phyloP scores from a whole-genome alignment of 495 filamentous ascomycete species.

The Penicillium maclennaniae region DNA sequence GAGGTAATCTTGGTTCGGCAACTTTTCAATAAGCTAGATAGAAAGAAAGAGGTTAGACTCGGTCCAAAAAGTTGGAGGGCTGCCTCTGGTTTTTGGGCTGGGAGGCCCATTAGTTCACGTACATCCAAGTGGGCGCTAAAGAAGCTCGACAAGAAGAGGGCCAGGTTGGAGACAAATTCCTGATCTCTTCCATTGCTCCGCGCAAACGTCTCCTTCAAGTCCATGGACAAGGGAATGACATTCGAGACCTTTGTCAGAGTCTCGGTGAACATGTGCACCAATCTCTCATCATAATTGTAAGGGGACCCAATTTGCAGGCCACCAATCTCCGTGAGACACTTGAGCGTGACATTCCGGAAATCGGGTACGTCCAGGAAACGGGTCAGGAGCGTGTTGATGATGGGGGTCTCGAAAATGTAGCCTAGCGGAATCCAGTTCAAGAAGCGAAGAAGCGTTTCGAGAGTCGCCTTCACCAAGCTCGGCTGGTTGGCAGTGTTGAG shows the following conservation, averaged over 20 bases:
- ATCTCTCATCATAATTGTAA: constrained; percentile 84
- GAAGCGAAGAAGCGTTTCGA: constrained; percentile 92
- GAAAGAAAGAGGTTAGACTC: background rate
- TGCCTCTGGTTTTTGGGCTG: too few species aligned
- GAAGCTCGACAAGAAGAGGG: constrained; percentile 93
- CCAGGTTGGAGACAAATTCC: constrained; percentile 95
- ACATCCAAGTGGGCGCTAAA: constrained; percentile 88
- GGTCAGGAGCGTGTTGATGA: constrained; percentile 89
- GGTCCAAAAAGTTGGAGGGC: background rate
- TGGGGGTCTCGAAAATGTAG: constrained; percentile 95
- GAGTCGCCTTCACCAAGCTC: constrained; percentile 85
- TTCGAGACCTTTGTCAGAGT: constrained; percentile 82
- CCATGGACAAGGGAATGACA: constrained; percentile 84
- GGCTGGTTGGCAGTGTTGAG: constrained; percentile 82
- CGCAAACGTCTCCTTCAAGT: constrained; percentile 83
- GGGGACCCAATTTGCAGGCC: constrained; percentile 76
- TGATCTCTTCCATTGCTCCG: constrained; percentile 90
- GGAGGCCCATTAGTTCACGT: constrained; percentile 28
- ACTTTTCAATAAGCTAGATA: constrained; percentile 83
- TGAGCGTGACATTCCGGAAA: constrained; percentile 93
- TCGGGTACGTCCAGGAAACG: constrained; percentile 88
- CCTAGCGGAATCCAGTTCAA: constrained; percentile 98
- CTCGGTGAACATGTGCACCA: constrained; percentile 96
- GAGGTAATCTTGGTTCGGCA: constrained; percentile 91
- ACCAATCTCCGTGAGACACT: constrained; percentile 95